phyloP scores from a whole-genome alignment of 352 stramenopile species.

The Aphanomyces cochlioides region DNA sequence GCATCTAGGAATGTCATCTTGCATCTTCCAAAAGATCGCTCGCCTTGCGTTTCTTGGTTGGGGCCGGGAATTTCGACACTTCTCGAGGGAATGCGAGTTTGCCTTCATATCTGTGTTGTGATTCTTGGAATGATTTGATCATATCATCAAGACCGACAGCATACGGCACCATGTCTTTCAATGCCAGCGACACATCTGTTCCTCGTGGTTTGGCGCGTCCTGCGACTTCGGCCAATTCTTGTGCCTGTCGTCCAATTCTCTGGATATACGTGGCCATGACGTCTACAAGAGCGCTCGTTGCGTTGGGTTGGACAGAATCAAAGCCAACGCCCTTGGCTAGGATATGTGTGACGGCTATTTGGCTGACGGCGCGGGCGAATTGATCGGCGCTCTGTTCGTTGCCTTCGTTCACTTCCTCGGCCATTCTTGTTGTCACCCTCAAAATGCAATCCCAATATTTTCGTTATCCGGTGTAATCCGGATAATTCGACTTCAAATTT shows the following conservation, averaged over 20 bases:
- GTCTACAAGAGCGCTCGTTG: slow-evolving; percentile 47
- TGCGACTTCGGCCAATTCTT: slow-evolving; percentile 54
- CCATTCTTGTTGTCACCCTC: slow-evolving; percentile 10
- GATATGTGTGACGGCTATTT: slow-evolving; percentile 52
- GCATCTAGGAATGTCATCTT: neutral
- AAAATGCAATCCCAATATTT: neutral
- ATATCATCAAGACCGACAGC: slow-evolving; percentile 49
- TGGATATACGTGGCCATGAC: slow-evolving; percentile 60
- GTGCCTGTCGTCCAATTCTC: slow-evolving; percentile 43
- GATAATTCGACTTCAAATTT: neutral
- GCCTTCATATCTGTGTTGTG: slow-evolving; percentile 30
- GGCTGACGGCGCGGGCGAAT: slow-evolving; percentile 48
- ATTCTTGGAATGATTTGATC: slow-evolving; percentile 48
- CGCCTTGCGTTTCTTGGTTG: slow-evolving; percentile 44
- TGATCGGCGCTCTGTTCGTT: slow-evolving; percentile 11
- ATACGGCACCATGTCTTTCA: slow-evolving; percentile 46
- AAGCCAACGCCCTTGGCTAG: slow-evolving; percentile 47
- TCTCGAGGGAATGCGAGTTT: slow-evolving; percentile 55
- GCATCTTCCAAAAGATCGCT: slow-evolving; percentile 47
- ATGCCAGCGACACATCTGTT: slow-evolving; percentile 46
- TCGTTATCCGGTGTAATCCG: neutral
- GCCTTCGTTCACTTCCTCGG: slow-evolving; percentile 19
- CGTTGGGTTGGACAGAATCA: slow-evolving; percentile 50
- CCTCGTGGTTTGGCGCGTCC: slow-evolving; percentile 49
- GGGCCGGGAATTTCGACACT: slow-evolving; percentile 45